Evolutionary conservation across 1,284 basidiomycete species (phyloP).

Genomic region (Microbotryomycetes sp.): DNA sequence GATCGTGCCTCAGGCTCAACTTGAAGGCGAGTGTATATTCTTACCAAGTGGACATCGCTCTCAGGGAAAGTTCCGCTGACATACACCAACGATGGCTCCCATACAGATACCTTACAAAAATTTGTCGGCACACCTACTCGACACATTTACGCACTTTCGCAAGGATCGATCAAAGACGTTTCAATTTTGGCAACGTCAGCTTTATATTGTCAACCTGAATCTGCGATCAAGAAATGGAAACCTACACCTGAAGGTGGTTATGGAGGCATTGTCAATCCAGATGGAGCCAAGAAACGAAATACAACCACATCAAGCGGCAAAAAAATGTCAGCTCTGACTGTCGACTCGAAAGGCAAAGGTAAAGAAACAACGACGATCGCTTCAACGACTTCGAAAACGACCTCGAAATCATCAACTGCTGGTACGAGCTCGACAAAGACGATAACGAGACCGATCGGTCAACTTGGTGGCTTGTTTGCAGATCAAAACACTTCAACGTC

Average conservation of each 20-base stretch:
- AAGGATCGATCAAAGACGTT: background rate
- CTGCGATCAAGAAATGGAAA: slow-evolving; percentile 10
- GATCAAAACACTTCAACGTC: background rate
- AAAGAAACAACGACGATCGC: background rate
- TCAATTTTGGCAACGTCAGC: slow-evolving; percentile 7
- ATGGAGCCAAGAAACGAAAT: slow-evolving; percentile 10
- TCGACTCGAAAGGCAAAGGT: background rate
- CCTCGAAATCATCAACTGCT: too few relatives aligned
- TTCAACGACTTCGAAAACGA: background rate
- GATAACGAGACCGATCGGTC: slow-evolving; percentile 1
- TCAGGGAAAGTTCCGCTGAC: background rate
- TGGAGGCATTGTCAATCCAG: slow-evolving; percentile 12
- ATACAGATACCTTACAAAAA: slow-evolving; percentile 2
- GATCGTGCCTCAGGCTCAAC: slow-evolving; percentile 11
- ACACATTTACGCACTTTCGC: slow-evolving; percentile 21
- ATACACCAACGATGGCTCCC: background rate
- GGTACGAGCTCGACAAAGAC: background rate
- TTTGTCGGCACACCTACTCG: slow-evolving; percentile 6
- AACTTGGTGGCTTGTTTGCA: slow-evolving; percentile 6
- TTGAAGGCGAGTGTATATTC: slow-evolving; percentile 10
- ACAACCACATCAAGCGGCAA: background rate
- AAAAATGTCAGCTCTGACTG: background rate
- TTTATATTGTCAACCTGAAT: slow-evolving; percentile 4
- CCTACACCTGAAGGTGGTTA: slow-evolving; percentile 9
- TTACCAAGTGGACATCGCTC: background rate